Conservation (phyloP, 306 rosid genomes). For the Canavalia ensiformis region DNA sequence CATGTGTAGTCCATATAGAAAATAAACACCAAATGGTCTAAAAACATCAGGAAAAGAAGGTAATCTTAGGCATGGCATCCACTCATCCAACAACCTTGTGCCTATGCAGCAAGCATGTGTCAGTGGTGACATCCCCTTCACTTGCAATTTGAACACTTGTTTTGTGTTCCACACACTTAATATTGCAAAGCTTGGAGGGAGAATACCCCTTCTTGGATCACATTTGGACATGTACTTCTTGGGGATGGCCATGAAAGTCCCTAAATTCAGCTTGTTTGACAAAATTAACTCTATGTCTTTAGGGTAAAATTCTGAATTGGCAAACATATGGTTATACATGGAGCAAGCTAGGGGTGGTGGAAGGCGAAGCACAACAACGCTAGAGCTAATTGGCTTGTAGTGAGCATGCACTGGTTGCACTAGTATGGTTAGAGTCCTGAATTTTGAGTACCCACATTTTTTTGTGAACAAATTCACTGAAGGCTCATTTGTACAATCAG, state of each 20-base stretch:
- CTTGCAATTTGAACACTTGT: constrained; percentile 83
- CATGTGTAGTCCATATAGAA: constrained; percentile 80
- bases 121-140: constrained; percentile 75
- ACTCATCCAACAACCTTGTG: constrained; percentile 75
- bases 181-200: constrained; percentile 73
- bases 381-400: constrained; percentile 62
- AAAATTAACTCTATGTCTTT: constrained; percentile 70
- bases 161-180: constrained; percentile 94
- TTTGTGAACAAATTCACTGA: constrained; percentile 84
- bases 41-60: constrained; percentile 91
- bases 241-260: constrained; percentile 89
- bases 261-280: constrained; percentile 72
- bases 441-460: constrained; percentile 73
- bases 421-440: constrained; percentile 75
- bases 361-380: constrained; percentile 53
- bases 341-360: constrained; percentile 55
- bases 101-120: constrained; percentile 73
- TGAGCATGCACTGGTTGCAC: constrained; percentile 95
- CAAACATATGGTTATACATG: constrained; percentile 63
- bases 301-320: constrained; percentile 79
- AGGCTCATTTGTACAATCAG: constrained; percentile 88
- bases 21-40: constrained; percentile 82
- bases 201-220: constrained; percentile 59
- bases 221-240: constrained; percentile 57
- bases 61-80: constrained; percentile 86